Base-by-base conservation (phyloP, 2,329 filamentous ascomycete species). In the Colletotrichum musicola region DNA sequence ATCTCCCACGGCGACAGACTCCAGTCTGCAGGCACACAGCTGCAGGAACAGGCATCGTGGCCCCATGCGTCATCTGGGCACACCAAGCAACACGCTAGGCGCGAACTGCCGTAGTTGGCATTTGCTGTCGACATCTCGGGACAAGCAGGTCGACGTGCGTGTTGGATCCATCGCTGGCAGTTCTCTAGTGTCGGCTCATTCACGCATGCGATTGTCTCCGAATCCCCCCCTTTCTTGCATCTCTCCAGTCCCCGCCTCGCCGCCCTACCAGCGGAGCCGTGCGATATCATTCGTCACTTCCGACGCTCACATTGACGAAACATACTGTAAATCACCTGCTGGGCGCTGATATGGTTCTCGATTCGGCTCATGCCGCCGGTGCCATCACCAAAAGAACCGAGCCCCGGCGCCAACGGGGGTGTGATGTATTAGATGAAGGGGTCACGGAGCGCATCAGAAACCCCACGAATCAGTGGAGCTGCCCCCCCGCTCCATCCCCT, bases 391-490 rank as follows among this genome's bases (percentile, higher is more conserved):
- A 61, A 25, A n/a, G 30, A 35, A 35, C 30, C 30, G 16, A 42
- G 60, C 55, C 55, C 55, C 49, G 47, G 61, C 35, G 55, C 22
- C 42, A n/a, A 59, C 30, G 44, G 18, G 56, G 42, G 35, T 46
- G 30, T 55, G 54, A 22, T 25, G 14, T n/a, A 4, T n/a, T 59
- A 68, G 62, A 68, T 68, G 61, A 68, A 68, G 55, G 64, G 65
- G 65, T 60, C 10, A 38, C 47, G 38, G 49, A 59, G 49, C 35
- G 55, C 65, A 55, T 58, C 50, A 60, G 22, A 44, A 60, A 30
- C 49, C 65, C 65, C 65, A 68, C 55, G 65, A 64, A 68, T 64
- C 61, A 64, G 61, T 55, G 61, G 61, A 44, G 40, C 10, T 30
- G 30, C 18, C 30, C 35, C 65, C 61, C 65, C 54, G 55, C 55